Evolutionary conservation across 495 filamentous ascomycete genomes (phyloP).

Genomic region (Penicillium silybi): DNA sequence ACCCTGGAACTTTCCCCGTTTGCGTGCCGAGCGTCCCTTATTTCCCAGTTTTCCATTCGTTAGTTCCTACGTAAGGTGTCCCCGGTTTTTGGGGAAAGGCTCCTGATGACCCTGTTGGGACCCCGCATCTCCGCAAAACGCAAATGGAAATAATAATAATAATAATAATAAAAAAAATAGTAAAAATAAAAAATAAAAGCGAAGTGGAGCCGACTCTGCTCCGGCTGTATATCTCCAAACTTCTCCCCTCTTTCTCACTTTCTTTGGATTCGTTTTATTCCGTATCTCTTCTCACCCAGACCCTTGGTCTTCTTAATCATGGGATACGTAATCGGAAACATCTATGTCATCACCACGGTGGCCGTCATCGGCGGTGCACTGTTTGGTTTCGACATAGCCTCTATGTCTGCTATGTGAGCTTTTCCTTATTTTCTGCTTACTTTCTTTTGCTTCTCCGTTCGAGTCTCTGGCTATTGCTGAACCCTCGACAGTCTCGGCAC

Average conservation of each 20-base stretch:
- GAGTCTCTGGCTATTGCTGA: not conserved
- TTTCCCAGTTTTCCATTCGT: too few species aligned
- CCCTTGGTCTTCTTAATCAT: conserved; percentile 8
- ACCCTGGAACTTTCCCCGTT: not conserved
- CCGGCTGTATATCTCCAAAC: not conserved
- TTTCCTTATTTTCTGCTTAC: not conserved
- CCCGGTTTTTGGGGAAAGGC: not conserved
- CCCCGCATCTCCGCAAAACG: conserved; percentile 14
- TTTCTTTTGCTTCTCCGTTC: not conserved
- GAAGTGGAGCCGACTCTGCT: not conserved
- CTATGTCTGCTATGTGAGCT: conserved; percentile 63
- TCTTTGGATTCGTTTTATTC: not conserved
- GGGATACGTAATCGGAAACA: conserved; percentile 26
- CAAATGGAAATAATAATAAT: not conserved
- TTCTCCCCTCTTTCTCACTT: not conserved
- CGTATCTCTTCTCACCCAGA: not conserved
- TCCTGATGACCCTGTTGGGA: not conserved
- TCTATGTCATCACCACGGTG: conserved; percentile 29
- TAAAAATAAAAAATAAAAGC: not conserved
- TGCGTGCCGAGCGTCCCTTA: not conserved
- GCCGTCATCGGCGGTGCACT: conserved; percentile 53
- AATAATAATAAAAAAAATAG: not conserved
- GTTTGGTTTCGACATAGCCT: conserved; percentile 72
- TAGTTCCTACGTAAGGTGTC: too few species aligned
- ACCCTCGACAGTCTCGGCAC: conserved; percentile 27